Evolutionary conservation across 495 filamentous ascomycete species (phyloP).

Genomic region (Penicillium paradoxum): DNA sequence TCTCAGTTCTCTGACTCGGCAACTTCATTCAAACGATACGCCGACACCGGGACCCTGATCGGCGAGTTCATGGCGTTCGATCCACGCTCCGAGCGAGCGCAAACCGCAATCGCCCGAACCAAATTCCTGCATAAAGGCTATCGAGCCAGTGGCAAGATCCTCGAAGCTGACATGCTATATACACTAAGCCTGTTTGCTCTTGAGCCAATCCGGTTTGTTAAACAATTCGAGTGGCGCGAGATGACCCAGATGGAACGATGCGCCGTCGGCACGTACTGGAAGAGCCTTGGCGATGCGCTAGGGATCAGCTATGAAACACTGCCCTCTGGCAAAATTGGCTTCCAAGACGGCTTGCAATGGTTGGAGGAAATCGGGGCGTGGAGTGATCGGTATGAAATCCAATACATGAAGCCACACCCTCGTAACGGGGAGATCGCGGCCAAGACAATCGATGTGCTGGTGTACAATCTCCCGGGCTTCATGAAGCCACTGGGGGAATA

Average conservation of each 20-base stretch:
- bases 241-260: slow-evolving; percentile 59
- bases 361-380: slow-evolving; percentile 53
- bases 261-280: slow-evolving; percentile 60
- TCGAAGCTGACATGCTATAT: slow-evolving; percentile 60
- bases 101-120: slow-evolving; percentile 56
- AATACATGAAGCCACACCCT: slow-evolving; percentile 52
- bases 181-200: slow-evolving; percentile 56
- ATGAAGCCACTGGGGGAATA: slow-evolving; percentile 44
- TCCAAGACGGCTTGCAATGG: slow-evolving; percentile 58
- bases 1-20: slow-evolving; percentile 48
- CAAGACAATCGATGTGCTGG: slow-evolving; percentile 52
- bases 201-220: slow-evolving; percentile 52
- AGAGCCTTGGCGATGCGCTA: slow-evolving; percentile 56
- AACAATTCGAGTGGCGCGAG: slow-evolving; percentile 56
- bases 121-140: slow-evolving; percentile 61
- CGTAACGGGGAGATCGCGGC: slow-evolving; percentile 51
- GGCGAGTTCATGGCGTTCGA: slow-evolving; percentile 47
- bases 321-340: slow-evolving; percentile 34
- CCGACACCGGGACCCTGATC: slow-evolving; percentile 57
- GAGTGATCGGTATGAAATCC: slow-evolving; percentile 50
- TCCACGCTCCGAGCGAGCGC: slow-evolving; percentile 46
- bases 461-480: slow-evolving; percentile 48
- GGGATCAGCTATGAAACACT: slow-evolving; percentile 46
- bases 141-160: slow-evolving; percentile 52
- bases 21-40: slow-evolving; percentile 55